These are phyloP conservation scores for Closterium sp. DNA, from an alignment of 139 green algal species.

Conservation along the genomic window DNA sequence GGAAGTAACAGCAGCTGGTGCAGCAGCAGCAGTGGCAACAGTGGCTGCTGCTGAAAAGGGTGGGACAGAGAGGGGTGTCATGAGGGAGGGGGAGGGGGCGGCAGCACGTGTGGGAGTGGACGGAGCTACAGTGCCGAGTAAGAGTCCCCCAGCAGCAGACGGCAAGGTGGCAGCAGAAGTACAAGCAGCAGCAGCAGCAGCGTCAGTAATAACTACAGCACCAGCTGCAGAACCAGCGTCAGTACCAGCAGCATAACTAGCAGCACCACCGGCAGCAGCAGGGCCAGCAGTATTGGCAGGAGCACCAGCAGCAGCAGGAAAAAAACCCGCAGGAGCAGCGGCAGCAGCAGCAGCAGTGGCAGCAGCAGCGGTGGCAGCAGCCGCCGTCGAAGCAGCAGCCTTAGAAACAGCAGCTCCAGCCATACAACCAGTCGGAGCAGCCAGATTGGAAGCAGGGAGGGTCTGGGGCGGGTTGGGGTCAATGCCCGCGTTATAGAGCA, in stretches of 20 bases:
- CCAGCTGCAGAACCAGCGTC: background rate
- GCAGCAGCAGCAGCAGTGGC: background rate
- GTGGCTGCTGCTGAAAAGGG: background rate
- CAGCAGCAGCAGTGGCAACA: no score
- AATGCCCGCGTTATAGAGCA: constrained; percentile 38
- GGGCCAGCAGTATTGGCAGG: background rate
- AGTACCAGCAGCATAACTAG: background rate
- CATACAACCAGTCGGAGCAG: background rate
- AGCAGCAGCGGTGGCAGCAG: background rate
- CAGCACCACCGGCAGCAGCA: background rate
- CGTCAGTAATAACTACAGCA: no score
- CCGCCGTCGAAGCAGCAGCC: background rate
- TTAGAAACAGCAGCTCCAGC: background rate
- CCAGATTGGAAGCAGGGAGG: background rate
- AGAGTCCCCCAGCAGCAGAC: background rate
- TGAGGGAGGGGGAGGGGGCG: background rate
- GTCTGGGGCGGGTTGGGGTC: constrained; percentile 16
- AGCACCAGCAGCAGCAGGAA: background rate
- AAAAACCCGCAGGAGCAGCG: background rate
- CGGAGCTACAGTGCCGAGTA: background rate
- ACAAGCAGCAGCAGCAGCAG: background rate
- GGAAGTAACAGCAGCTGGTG: background rate
- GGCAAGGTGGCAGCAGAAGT: background rate
- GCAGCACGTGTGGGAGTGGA: background rate
- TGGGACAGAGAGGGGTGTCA: background rate